phyloP scores from a whole-genome alignment of 129 eudicot genomes.

The Kitagawia praeruptora region DNA sequence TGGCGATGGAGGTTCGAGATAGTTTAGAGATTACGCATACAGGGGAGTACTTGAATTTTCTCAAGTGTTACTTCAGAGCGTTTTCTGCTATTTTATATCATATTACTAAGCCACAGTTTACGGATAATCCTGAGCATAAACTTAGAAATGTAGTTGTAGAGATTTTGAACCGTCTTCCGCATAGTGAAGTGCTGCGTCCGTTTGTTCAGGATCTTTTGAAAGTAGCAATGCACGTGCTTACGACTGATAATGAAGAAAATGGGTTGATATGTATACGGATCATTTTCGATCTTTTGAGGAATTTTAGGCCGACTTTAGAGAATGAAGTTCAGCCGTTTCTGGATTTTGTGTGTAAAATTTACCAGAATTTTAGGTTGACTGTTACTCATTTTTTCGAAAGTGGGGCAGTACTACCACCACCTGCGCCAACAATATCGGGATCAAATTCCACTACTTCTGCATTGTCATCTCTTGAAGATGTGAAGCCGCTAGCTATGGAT shows the following conservation, averaged over 20 bases:
- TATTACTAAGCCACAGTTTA: constrained; percentile 78
- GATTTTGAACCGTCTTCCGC: constrained; percentile 85
- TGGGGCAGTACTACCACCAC: constrained; percentile 62
- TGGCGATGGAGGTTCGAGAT: constrained; percentile 99
- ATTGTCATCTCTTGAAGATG: constrained; percentile 60
- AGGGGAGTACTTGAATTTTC: constrained; percentile 88
- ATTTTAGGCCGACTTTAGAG: constrained; percentile 84
- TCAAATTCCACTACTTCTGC: constrained; percentile 35
- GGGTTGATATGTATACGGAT: constrained; percentile 93
- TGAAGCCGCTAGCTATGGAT: constrained; percentile 77
- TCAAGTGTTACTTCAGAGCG: constrained; percentile 79
- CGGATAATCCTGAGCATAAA: constrained; percentile 80
- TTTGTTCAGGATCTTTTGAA: constrained; percentile 86
- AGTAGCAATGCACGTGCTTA: constrained; percentile 95
- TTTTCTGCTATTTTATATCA: constrained; percentile 63
- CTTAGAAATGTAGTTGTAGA: constrained; percentile 74
- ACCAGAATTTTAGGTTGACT: constrained; percentile 80
- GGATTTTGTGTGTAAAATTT: constrained; percentile 90
- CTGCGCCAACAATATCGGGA: constrained; percentile 35
- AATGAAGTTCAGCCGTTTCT: constrained; percentile 94
- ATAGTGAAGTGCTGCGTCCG: constrained; percentile 84
- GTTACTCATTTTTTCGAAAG: constrained; percentile 86
- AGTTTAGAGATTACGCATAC: constrained; percentile 95
- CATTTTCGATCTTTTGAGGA: constrained; percentile 82
- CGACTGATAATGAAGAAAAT: constrained; percentile 89